Evolutionary conservation across 2,329 filamentous ascomycete genomes (phyloP).

Genomic region (Cordyceps pruinosa): DNA sequence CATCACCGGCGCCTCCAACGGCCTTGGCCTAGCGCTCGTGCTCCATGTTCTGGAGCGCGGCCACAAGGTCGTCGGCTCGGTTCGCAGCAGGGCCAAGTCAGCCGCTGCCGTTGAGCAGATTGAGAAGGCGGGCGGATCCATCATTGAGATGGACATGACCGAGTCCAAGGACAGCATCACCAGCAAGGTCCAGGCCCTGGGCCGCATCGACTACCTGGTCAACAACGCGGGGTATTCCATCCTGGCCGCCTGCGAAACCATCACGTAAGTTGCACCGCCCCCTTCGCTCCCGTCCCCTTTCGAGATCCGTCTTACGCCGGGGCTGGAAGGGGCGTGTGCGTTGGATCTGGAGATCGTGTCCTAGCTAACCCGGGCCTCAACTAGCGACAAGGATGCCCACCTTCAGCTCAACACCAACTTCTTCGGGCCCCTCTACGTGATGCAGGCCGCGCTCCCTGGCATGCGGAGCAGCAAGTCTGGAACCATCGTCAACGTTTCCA

Average conservation of each 20-base stretch:
- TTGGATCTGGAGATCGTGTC: too few species aligned
- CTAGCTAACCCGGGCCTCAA: too few species aligned
- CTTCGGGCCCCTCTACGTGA: slow-evolving; percentile 41
- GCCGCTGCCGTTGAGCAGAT: slow-evolving; percentile 15
- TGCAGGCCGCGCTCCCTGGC: slow-evolving; percentile 39
- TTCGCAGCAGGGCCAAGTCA: slow-evolving; percentile 26
- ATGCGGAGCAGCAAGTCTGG: slow-evolving; percentile 36
- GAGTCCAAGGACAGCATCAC: slow-evolving; percentile 9
- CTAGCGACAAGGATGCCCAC: slow-evolving; percentile 32
- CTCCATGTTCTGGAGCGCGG: slow-evolving; percentile 35
- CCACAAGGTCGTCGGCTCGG: slow-evolving; percentile 42
- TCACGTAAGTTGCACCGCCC: slow-evolving; percentile 18
- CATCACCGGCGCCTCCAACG: slow-evolving; percentile 41
- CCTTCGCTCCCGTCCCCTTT: background rate
- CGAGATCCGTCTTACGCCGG: too few species aligned
- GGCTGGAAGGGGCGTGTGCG: too few species aligned
- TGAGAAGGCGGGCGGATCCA: slow-evolving; percentile 18
- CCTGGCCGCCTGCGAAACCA: slow-evolving; percentile 31
- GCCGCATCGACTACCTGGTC: slow-evolving; percentile 41
- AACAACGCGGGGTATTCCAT: slow-evolving; percentile 44
- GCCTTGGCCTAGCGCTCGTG: slow-evolving; percentile 39
- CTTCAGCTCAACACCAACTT: slow-evolving; percentile 41
- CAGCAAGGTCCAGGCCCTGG: slow-evolving; percentile 19
- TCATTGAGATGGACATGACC: slow-evolving; percentile 23
- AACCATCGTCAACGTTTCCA: slow-evolving; percentile 40